Percentiles rank a stretch among this genome's conserved stretches.
Evolutionary conservation across 176 grass and related monocot genomes (phyloP).

Genomic region (Lolium rigidum): DNA sequence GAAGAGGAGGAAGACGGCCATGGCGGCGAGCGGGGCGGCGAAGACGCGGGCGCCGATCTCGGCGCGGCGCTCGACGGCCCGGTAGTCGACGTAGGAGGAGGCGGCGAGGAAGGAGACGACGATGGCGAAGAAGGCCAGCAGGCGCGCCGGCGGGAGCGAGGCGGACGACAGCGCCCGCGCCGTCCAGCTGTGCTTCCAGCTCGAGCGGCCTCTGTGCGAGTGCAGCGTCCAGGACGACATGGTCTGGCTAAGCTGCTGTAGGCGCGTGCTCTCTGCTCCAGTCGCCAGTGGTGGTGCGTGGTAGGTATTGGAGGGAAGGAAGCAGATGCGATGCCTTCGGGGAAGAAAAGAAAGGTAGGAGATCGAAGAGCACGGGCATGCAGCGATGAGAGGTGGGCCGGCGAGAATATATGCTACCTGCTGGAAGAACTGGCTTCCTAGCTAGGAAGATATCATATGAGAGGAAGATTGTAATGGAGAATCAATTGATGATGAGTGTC

Average conservation of each 20-base stretch:
- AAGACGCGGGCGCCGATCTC: constrained; percentile 60
- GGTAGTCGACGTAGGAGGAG: constrained; percentile 75
- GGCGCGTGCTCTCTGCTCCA: neutral
- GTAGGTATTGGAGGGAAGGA: neutral
- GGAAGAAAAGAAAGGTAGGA: neutral
- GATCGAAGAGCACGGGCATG: no score
- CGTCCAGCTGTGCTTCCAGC: constrained; percentile 72
- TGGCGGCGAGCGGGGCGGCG: constrained; percentile 49
- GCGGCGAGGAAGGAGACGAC: constrained; percentile 73
- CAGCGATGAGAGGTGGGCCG: constrained; percentile 5
- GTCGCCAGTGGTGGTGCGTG: neutral
- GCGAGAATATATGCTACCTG: constrained; percentile 36
- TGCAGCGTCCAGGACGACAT: constrained; percentile 64
- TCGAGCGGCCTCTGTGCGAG: constrained; percentile 25
- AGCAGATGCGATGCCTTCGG: neutral
- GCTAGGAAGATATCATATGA: neutral
- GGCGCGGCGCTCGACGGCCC: constrained; percentile 52
- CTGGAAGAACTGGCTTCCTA: neutral
- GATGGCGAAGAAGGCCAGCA: constrained; percentile 83
- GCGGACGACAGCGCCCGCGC: constrained; percentile 55
- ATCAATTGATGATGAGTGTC: neutral
- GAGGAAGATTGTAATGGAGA: neutral
- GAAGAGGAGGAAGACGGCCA: constrained; percentile 51
- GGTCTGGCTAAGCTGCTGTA: no score
- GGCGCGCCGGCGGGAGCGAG: constrained; percentile 65